Evolutionary conservation across 2,329 filamentous ascomycete species (phyloP), one percentile per base, ranked within the genome.

Genomic region (Pyrenochaeta sp.): DNA sequence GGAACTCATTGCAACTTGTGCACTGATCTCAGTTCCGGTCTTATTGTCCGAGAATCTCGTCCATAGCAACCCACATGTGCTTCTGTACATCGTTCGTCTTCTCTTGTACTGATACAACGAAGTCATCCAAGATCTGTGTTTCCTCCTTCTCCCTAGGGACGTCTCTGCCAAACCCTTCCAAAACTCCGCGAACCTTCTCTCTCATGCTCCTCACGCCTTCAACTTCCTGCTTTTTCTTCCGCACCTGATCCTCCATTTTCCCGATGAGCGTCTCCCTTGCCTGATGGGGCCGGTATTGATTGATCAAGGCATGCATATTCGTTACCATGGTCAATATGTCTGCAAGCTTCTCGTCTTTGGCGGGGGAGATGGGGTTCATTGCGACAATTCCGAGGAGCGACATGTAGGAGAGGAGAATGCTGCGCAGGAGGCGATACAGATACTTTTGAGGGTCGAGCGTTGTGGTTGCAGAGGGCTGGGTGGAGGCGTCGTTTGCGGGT

Each of bases 261-360:
- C 89, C 78, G 29, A 97, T 96, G 52, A 96, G 81, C 23, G 89
- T 92, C 78, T 97, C 93, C 39, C 94, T 81, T 20, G 93, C 92
- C 78, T 98, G 94, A 73, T 97, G 93, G 9, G 93, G 93, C 29
- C 94, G 85, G 77, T 97, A 98, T 75, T 96, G 89, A 75, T 99
- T 99, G 61, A 98, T 87, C 48, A 97, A 83, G 69, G 96, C 91
- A 76, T 97, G 92, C 69, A 96, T 90, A 74, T 98, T 98, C 74
- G 94, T 88, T 59, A 96, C 89, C 23, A 98, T 79, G 14, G 89
- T 92, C 66, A 90, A 84, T 29, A 99, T 77, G 73, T 98, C 90
- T 39, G 86, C 81, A 40, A 94, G 83, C 72, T 96, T 96, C 36
- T 86, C 83, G 31, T 85, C 81, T 45, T 87, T 90, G 21, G 84